These are phyloP conservation scores for Alternaria ethzedia DNA, from an alignment of 2,329 filamentous ascomycete genomes.

Conservation along the genomic window DNA sequence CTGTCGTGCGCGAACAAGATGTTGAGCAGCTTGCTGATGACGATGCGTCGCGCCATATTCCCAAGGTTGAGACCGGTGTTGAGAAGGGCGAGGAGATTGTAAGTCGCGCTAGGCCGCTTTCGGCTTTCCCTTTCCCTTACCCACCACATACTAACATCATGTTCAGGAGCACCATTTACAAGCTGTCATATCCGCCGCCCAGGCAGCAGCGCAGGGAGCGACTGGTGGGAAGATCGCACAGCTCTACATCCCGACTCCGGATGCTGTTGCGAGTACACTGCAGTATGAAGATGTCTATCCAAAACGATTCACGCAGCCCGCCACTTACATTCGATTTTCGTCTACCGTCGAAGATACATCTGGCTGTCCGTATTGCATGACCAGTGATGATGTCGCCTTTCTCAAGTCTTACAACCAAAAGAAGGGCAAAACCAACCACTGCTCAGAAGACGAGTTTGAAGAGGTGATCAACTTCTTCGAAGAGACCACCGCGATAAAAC, in stretches of 20 bases:
- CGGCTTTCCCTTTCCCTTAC: constrained; percentile 20
- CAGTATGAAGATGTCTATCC: constrained; percentile 91
- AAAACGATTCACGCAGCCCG: constrained; percentile 78
- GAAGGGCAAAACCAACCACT: constrained; percentile 65
- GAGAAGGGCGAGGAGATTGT: constrained; percentile 98
- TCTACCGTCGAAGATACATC: constrained; percentile 97
- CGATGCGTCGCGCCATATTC: constrained; percentile 78
- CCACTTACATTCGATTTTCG: constrained; percentile 96
- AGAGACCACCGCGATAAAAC: constrained; percentile 79
- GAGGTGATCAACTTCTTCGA: constrained; percentile 95
- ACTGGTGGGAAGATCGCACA: constrained; percentile 65
- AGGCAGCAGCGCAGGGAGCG: constrained; percentile 59
- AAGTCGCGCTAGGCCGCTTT: constrained; percentile 59
- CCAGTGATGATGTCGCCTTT: constrained; percentile 84
- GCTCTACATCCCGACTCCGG: constrained; percentile 71
- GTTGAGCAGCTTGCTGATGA: constrained; percentile 88
- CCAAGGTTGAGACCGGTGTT: constrained; percentile 91
- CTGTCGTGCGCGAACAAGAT: constrained; percentile 87
- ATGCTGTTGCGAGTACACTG: constrained; percentile 67
- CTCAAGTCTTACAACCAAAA: constrained; percentile 84
- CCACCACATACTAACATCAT: constrained; percentile 23
- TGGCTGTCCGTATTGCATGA: constrained; percentile 92
- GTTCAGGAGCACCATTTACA: constrained; percentile 92
- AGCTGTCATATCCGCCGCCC: constrained; percentile 73
- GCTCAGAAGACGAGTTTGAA: constrained; percentile 92